Percentiles rank a stretch among this genome's conserved stretches.
Conservation (phyloP, 2,329 filamentous ascomycete species). For the Huntiella bhutanensis region DNA sequence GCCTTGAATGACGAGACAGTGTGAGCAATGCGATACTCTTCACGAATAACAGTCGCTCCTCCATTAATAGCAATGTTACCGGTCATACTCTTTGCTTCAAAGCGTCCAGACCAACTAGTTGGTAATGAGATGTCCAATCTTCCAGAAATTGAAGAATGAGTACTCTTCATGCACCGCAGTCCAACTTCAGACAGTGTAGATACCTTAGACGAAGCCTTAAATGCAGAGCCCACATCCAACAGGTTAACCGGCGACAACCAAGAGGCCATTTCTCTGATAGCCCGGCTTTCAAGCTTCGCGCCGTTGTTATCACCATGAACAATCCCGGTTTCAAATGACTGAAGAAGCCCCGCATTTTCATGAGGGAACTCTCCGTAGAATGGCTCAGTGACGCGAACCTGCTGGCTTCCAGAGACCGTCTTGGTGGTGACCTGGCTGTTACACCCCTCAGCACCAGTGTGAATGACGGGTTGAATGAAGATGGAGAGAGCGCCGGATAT, state of each 20-base stretch:
- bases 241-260: background rate
- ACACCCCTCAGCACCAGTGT: background rate
- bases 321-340: background rate
- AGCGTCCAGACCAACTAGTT: background rate
- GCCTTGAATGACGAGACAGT: background rate
- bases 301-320: background rate
- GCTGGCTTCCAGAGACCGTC: background rate
- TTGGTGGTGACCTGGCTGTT: background rate
- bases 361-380: background rate
- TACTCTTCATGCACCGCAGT: conserved; percentile 3
- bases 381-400: background rate
- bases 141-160: conserved; percentile 1
- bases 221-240: background rate
- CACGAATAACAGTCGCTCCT: background rate
- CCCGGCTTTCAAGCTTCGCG: background rate
- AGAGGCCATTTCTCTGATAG: background rate
- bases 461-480: background rate
- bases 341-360: background rate
- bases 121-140: background rate
- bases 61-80: background rate
- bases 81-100: background rate
- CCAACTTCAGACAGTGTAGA: background rate
- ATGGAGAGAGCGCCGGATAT: background rate
- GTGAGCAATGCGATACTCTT: background rate
- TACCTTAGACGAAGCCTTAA: background rate